These are phyloP conservation scores for Oenanthe javanica DNA, from an alignment of 140 eudicot species.

Conservation along the genomic window DNA sequence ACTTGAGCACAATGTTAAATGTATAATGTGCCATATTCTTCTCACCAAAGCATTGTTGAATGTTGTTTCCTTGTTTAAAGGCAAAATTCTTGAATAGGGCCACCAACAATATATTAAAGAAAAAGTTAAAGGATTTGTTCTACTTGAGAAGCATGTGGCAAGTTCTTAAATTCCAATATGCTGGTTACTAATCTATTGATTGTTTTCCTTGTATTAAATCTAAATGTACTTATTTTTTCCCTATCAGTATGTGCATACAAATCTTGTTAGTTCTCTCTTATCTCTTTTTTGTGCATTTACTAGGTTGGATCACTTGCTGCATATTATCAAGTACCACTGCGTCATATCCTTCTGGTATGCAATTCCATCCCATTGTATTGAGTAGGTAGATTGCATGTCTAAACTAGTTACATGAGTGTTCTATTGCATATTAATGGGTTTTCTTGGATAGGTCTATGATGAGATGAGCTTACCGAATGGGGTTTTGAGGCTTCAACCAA, in stretches of 20 bases:
- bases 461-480: slow-evolving; percentile 98
- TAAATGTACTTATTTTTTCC: neutral
- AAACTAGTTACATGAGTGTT: neutral
- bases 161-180: neutral
- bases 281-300: slow-evolving; percentile 12
- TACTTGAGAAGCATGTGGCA: neutral
- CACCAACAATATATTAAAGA: neutral
- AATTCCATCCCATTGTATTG: neutral
- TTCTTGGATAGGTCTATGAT: slow-evolving; percentile 56
- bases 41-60: neutral
- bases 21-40: neutral
- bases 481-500: slow-evolving; percentile 86
- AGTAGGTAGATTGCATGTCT: neutral
- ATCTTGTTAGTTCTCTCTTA: neutral
- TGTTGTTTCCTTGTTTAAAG: neutral
- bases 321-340: slow-evolving; percentile 92
- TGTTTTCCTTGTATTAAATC: neutral
- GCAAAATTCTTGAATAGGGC: neutral
- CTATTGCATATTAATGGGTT: slow-evolving; percentile 2
- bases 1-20: neutral
- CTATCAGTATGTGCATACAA: neutral
- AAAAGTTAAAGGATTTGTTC: neutral
- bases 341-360: slow-evolving; percentile 82
- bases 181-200: neutral
- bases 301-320: slow-evolving; percentile 99